These are phyloP conservation scores for Asparagopsis taxiformis DNA, from an alignment of 31 red algal genomes.

Conservation along the genomic window DNA sequence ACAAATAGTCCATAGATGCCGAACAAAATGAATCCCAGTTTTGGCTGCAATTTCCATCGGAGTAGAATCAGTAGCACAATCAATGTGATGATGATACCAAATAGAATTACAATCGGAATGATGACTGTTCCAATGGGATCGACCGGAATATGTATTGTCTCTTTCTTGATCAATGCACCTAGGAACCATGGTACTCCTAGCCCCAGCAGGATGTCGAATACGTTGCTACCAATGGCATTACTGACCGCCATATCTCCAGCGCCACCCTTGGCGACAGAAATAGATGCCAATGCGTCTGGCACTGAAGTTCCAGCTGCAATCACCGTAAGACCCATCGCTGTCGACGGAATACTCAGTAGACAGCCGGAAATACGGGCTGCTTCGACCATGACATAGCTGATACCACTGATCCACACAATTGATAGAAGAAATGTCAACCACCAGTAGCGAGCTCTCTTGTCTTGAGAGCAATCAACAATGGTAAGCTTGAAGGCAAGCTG, in stretches of 20 bases:
- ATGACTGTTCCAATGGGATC: conserved; percentile 64
- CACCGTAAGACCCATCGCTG: conserved; percentile 76
- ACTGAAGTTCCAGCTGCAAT: conserved; percentile 77
- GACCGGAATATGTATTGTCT: conserved; percentile 29
- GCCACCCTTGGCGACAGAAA: conserved; percentile 61
- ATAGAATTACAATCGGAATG: conserved; percentile 78
- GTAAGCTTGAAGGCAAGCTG: conserved; percentile 41
- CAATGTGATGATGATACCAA: conserved; percentile 53
- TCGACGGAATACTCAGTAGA: conserved; percentile 62
- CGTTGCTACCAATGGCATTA: conserved; percentile 88
- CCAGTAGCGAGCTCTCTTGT: conserved; percentile 55
- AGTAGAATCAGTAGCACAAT: conserved; percentile 37
- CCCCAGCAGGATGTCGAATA: conserved; percentile 78
- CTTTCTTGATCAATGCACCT: conserved; percentile 45
- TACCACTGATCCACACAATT: conserved; percentile 76
- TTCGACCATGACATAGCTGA: conserved; percentile 81
- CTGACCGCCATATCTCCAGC: conserved; percentile 81
- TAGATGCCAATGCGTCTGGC: conserved; percentile 72
- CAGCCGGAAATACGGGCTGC: conserved; percentile 63
- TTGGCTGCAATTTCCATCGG: conserved; percentile 63
- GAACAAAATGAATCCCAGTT: conserved; percentile 63
- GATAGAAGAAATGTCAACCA: conserved; percentile 61
- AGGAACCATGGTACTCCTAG: conserved; percentile 86
- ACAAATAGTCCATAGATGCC: conserved; percentile 66
- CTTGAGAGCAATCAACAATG: conserved; percentile 68